Conservation (phyloP, 352 stramenopile species). For the Phytophthora tubulina region DNA sequence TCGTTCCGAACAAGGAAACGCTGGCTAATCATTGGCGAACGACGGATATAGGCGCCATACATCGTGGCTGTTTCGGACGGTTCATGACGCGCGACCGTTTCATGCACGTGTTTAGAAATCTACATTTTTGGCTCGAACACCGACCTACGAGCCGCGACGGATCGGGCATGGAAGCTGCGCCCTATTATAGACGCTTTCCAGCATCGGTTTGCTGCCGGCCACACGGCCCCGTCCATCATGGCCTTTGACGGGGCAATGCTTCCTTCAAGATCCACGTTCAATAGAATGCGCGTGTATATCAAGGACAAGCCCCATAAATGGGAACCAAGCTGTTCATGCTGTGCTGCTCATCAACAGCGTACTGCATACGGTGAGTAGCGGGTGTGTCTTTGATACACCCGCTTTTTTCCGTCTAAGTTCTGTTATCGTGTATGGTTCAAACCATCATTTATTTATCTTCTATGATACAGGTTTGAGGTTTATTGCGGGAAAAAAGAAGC, state of each 20-base stretch:
- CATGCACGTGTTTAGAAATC: conserved; percentile 12
- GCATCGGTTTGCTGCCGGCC: no score
- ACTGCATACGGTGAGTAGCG: conserved; percentile 1
- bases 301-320: conserved; percentile 6
- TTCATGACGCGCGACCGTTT: neutral
- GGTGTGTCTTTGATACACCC: no score
- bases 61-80: conserved; percentile 1
- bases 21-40: neutral
- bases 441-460: neutral
- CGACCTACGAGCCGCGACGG: no score
- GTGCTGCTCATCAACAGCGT: conserved; percentile 2
- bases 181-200: no score
- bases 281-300: conserved; percentile 1
- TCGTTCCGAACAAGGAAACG: conserved; percentile 7
- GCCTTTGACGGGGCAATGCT: conserved; percentile 3
- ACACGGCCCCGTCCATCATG: neutral
- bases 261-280: neutral
- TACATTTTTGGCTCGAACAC: conserved; percentile 7
- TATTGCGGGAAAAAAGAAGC: neutral
- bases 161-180: no score
- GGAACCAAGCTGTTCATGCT: conserved; percentile 15
- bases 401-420: neutral
- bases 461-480: conserved; percentile 11
- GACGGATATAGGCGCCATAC: neutral
- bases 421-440: conserved; percentile 5